Base-by-base conservation (phyloP, 2,329 filamentous ascomycete species). In the Thermomyces lanuginosus region DNA sequence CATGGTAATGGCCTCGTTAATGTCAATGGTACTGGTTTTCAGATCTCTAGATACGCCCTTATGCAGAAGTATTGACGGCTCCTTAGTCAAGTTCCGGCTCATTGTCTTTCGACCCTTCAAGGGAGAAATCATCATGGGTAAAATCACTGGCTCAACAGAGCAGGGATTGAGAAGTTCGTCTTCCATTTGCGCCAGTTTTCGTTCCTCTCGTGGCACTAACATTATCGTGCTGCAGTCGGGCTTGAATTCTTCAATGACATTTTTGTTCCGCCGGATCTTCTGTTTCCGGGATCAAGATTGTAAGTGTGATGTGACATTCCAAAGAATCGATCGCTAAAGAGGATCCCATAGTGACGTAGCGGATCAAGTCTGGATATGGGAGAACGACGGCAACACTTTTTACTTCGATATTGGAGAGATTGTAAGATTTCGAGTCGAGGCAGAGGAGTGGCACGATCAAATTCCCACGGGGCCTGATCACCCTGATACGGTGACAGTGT, bases 221-320 rank as follows among this genome's bases (percentile, higher is more conserved):
- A 26, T n/a, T 16, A n/a, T n/a, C n/a, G n/a, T n/a, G 18, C 6
- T 12, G 13, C 34, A 76, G 72, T 95, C 33, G 72, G 74, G 25
- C 76, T 84, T 3, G 81, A 92, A 36, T 98, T 98, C 51, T 98
- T 93, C 41, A 79, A 86, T 41, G 84, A 95, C 36, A 82, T 98
- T 16, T 76, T 81, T 32, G 72, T 95, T 36, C 81, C 69, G 1
- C 71, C 69, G 18, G 66, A 72, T 29, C 71, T 80, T 36, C 63
- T 92, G 3, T 78, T 83, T 20, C 70, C 78, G 15, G 72, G 71
- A n/a, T 72, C 74, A 14, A 66, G 70, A 46, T 92, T 80, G 76
- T 83, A 55, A 56, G 73, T 57, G 14, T 8, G 6, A 9, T 11
- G 5, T 10, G 20, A 13, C 7, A 8, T 14, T 11, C 9, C 15